A percentile compares a stretch with the other conserved stretches of the same genome.
These are phyloP conservation scores for Saprolegnia parasitica DNA, from an alignment of 352 stramenopile genomes.

Conservation along the genomic window DNA sequence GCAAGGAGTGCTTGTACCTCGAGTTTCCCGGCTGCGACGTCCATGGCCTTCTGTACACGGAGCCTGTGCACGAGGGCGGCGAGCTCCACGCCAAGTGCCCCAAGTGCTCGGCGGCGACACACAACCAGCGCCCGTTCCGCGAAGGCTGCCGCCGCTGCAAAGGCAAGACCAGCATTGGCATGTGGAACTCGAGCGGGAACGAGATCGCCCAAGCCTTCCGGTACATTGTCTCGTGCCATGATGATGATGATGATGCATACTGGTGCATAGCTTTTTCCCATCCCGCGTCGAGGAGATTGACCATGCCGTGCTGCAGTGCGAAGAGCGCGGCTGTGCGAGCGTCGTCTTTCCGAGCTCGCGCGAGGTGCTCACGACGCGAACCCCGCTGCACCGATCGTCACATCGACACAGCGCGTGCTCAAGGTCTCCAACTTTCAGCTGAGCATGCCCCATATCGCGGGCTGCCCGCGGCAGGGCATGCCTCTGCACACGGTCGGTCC, in stretches of 20 bases:
- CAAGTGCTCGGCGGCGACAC: slow-evolving; percentile 70
- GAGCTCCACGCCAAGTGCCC: slow-evolving; percentile 73
- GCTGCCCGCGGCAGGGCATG: slow-evolving; percentile 78
- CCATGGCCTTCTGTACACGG: slow-evolving; percentile 76
- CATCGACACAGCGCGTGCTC: slow-evolving; percentile 48
- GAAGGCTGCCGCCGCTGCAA: slow-evolving; percentile 83
- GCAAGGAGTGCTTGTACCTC: slow-evolving; percentile 74
- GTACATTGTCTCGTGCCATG: slow-evolving; percentile 43
- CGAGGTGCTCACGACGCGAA: slow-evolving; percentile 62
- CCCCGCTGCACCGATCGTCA: slow-evolving; percentile 45
- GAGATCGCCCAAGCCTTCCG: slow-evolving; percentile 62
- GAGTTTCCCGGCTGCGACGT: slow-evolving; percentile 86
- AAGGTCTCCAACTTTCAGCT: slow-evolving; percentile 82
- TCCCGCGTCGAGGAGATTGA: slow-evolving; percentile 56
- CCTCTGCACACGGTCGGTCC: slow-evolving; percentile 42
- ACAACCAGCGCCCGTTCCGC: slow-evolving; percentile 77
- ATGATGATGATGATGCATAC: not conserved
- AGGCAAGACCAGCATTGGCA: slow-evolving; percentile 52
- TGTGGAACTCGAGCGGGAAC: slow-evolving; percentile 63
- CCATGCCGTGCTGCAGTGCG: slow-evolving; percentile 68
- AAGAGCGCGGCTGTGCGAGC: slow-evolving; percentile 48
- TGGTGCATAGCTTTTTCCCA: slow-evolving; percentile 32
- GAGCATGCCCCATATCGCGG: slow-evolving; percentile 84
- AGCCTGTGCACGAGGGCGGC: slow-evolving; percentile 37
- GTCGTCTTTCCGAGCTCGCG: slow-evolving; percentile 69